phyloP scores from a whole-genome alignment of 2,329 filamentous ascomycete species.

The Penicillium crustosum region DNA sequence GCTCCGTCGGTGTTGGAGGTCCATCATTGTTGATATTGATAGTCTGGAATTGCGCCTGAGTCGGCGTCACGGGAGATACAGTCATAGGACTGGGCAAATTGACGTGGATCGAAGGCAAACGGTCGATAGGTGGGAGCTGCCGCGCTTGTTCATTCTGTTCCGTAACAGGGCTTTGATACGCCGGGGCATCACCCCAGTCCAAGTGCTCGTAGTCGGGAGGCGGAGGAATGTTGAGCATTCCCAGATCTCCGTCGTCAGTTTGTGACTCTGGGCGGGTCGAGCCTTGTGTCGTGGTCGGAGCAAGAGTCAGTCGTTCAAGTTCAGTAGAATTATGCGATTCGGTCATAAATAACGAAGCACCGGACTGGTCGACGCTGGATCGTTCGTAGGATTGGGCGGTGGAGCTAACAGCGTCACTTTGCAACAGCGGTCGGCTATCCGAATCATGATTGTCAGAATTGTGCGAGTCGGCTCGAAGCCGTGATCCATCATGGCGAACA shows the following conservation, averaged over 20 bases:
- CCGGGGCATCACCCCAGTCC: conserved; percentile 46
- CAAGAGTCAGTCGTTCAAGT: conserved; percentile 26
- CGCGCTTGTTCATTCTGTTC: conserved; percentile 19
- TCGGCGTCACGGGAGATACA: conserved; percentile 28
- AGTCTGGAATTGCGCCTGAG: conserved; percentile 12
- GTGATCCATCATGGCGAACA: conserved; percentile 51
- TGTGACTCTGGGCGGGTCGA: conserved; percentile 23
- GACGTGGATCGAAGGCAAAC: conserved; percentile 35
- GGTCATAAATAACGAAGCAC: conserved; percentile 39
- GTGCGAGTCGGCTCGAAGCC: conserved; percentile 48
- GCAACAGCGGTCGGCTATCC: conserved; percentile 48
- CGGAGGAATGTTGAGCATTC: conserved; percentile 37
- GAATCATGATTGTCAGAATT: conserved; percentile 47
- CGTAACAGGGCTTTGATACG: conserved; percentile 35
- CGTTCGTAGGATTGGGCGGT: conserved; percentile 29
- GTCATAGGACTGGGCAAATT: conserved; percentile 31
- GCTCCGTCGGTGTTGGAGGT: conserved; percentile 7
- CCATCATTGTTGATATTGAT: conserved; percentile 2
- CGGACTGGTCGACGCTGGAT: conserved; percentile 32
- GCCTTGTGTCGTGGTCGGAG: conserved; percentile 25
- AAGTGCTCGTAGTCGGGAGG: conserved; percentile 45
- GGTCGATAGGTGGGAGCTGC: conserved; percentile 21
- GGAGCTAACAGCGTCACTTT: conserved; percentile 34
- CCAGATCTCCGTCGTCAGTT: conserved; percentile 39
- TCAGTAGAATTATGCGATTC: conserved; percentile 33